A percentile compares a stretch with the other conserved stretches of the same genome.
Evolutionary conservation across 495 filamentous ascomycete genomes (phyloP).

Genomic region (Peziza echinospora): DNA sequence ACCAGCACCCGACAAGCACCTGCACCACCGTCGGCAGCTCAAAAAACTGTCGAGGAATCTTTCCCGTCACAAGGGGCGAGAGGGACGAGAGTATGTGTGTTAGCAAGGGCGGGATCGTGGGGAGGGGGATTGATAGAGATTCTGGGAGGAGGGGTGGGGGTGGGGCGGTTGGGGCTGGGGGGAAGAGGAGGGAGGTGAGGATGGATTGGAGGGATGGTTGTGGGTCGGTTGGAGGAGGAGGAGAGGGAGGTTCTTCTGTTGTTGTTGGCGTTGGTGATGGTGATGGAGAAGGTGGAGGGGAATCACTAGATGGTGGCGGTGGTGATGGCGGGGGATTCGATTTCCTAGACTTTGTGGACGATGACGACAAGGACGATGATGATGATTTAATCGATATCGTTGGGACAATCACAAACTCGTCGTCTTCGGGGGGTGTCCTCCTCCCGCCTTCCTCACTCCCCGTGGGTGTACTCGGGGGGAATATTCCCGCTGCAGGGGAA

Average conservation of each 20-base stretch:
- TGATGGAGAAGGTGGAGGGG: neutral
- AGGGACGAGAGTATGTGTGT: neutral
- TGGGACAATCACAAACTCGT: neutral
- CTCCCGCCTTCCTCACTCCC: neutral
- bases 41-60: neutral
- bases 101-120: neutral
- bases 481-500: neutral
- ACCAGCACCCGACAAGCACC: neutral
- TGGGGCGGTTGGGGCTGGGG: neutral
- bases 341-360: neutral
- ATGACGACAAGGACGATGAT: neutral
- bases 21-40: neutral
- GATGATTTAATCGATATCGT: neutral
- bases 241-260: neutral
- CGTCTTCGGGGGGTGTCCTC: no score
- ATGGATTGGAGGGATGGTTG: neutral
- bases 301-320: no score
- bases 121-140: no score
- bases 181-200: neutral
- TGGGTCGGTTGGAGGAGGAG: no score
- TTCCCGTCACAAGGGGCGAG: neutral
- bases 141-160: neutral
- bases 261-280: neutral
- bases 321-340: neutral
- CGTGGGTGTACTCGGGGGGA: neutral